Evolutionary conservation across 176 grass and related monocot species (phyloP), one percentile per base, ranked within the genome.

Genomic region (Oryza nivara): DNA sequence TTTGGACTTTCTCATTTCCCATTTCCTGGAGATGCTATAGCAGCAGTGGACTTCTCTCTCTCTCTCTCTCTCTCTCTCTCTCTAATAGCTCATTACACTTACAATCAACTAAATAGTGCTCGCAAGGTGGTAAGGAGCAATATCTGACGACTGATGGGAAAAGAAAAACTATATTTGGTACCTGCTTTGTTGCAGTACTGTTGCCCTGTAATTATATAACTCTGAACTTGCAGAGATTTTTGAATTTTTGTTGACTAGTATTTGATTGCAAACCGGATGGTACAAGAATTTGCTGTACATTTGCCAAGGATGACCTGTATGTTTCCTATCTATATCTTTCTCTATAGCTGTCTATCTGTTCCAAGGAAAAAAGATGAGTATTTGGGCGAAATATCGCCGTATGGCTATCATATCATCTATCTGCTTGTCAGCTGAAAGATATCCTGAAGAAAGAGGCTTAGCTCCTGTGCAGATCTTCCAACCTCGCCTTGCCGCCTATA

Each of bases 391-490:
- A 7, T 83, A 22, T 72, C 7, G 15, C 47, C 0, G 4, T 46
- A 46, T 19, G 44, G 6, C 13, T 46, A 73, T 8, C 38, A 23
- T 46, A 73, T 8, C 38, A 23, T 76, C 52, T 74, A 73, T 48
- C 76, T 30, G 60, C 81, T 85, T 46, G 80, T 65, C 44, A 68
- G 73, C 76, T 67, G 56, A n/a, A 84, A 78, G 45, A 83, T 71
- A 80, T 91, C 85, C 82, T 84, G 89, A 75, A 93, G 91, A 71
- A 82, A 68, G 60, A 90, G 78, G 79, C 61, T 70, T 47, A 92
- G 77, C 84, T 93, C 81, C 75, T 84, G 75, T 44, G 87, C 91
- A 13, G 30, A 93, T 84, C 83, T 88, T 73, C 89, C 91, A 81
- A 92, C 75, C 74, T 90, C 70, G 30, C 85, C 94, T 69, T 51